A percentile compares a stretch with the other conserved stretches of the same genome.
Evolutionary conservation across 2,329 filamentous ascomycete genomes (phyloP).

Genomic region (Chaetomium sp.): DNA sequence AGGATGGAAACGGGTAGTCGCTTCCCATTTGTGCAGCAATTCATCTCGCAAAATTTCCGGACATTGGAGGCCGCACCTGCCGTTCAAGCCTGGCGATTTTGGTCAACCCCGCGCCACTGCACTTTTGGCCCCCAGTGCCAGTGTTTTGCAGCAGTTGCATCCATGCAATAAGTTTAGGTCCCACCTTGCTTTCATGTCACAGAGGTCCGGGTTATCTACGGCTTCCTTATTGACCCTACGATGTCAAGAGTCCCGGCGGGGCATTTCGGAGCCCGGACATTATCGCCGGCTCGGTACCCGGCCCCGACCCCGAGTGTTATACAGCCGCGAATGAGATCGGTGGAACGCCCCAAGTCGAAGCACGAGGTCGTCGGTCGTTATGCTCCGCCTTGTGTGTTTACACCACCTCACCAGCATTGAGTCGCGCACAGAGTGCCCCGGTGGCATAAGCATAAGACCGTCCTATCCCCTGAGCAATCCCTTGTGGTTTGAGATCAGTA

Average conservation of each 20-base stretch:
- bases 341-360: neutral
- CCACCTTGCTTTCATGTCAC: too few species aligned
- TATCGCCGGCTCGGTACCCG: neutral
- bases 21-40: neutral
- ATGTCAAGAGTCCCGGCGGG: neutral
- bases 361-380: neutral
- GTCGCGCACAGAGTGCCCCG: neutral
- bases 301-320: neutral
- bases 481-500: constrained; percentile 20
- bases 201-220: neutral
- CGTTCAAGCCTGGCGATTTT: neutral
- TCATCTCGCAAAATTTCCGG: neutral
- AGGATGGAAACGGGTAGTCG: constrained; percentile 4
- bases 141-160: neutral
- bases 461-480: constrained; percentile 24
- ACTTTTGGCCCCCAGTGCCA: neutral
- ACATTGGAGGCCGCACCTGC: neutral
- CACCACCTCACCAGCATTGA: neutral
- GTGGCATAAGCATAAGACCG: constrained; percentile 9
- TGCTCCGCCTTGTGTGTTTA: neutral
- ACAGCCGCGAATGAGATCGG: neutral
- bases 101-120: neutral
- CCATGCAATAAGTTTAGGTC: too few species aligned
- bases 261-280: neutral
- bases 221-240: neutral